phyloP scores from a whole-genome alignment of 2,329 filamentous ascomycete species.

The Monosporascus sp. region DNA sequence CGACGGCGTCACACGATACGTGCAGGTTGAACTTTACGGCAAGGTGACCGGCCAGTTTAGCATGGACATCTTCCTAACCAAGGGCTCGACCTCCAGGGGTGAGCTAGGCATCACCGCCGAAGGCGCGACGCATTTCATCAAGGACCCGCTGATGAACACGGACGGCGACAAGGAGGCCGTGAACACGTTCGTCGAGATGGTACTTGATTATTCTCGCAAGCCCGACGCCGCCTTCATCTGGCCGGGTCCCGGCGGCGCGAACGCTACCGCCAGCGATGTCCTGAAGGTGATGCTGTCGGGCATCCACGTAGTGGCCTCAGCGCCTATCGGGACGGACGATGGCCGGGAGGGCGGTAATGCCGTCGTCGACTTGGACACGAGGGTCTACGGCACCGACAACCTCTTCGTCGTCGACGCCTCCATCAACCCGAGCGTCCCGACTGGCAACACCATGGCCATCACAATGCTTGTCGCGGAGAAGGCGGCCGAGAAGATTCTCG shows the following conservation, averaged over 20 bases:
- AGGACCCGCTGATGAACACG: constrained; percentile 1
- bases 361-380: constrained; percentile 7
- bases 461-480: constrained; percentile 23
- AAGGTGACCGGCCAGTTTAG: constrained; percentile 6
- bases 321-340: constrained; percentile 26
- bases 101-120: not conserved
- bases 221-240: constrained; percentile 29
- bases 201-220: constrained; percentile 1
- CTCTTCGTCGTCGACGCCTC: constrained; percentile 7
- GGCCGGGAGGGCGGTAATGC: constrained; percentile 11
- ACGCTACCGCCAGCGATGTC: constrained; percentile 36
- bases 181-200: not conserved
- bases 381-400: constrained; percentile 10
- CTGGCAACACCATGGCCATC: constrained; percentile 9
- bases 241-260: constrained; percentile 35
- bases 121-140: not conserved
- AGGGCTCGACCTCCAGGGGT: constrained; percentile 10
- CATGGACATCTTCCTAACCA: constrained; percentile 14
- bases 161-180: constrained; percentile 3
- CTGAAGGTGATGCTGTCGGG: constrained; percentile 23
- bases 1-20: constrained; percentile 11
- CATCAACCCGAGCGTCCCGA: constrained; percentile 9
- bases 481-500: constrained; percentile 37
- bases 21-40: constrained; percentile 11
- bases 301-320: constrained; percentile 32